Evolutionary conservation across 805 yeast species (phyloP), one percentile per base, ranked within the genome.

Genomic region (Metschnikowia reukaufii): DNA sequence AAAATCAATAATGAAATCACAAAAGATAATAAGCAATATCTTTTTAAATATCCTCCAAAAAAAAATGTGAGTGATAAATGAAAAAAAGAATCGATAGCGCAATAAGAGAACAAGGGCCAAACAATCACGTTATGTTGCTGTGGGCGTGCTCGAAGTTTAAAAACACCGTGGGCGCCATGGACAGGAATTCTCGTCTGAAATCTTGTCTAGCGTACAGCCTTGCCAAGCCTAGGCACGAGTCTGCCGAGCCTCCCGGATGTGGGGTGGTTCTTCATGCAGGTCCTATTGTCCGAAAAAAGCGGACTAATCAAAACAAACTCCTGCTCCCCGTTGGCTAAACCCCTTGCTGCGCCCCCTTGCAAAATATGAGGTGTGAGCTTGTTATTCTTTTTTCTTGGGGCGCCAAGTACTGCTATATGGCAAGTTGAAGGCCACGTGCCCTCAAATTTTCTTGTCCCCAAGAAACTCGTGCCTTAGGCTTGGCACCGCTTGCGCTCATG

Each of bases 161-260:
- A 42, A 36, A 31, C 33, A 29, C 10, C 7, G 29, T 10, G 41
- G n/a, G 46, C 40, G 46, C 30, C 46, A 20, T 16, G 36, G 40
- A 23, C 46, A 42, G 46, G 41, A 42, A 21, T 29, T 25, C 42
- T 31, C 34, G 17, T 37, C 21, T 10, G 36, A 36, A 36, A 32
- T 27, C 46, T 42, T 42, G 45, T 39, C 39, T 27, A 25, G 33
- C n/a, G 25, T 35, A 40, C 21, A 41, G 45, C 39, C 34, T 18
- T 33, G 45, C 44, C 39, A 15, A 25, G 29, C 29, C 29, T 25
- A 25, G 29, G 29, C 29, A n/a, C n/a, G n/a, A n/a, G n/a, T n/a
- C n/a, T n/a, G n/a, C n/a, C n/a, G 29, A 25, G 29, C 29, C 4
- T 9, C 29, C 3, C 29, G 30, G 39, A 17, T 15, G 30, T n/a